Percentiles rank a stretch among this genome's conserved stretches.
These are phyloP conservation scores for Hysterangium stoloniferum DNA, from an alignment of 768 basidiomycete genomes.

Conservation along the genomic window DNA sequence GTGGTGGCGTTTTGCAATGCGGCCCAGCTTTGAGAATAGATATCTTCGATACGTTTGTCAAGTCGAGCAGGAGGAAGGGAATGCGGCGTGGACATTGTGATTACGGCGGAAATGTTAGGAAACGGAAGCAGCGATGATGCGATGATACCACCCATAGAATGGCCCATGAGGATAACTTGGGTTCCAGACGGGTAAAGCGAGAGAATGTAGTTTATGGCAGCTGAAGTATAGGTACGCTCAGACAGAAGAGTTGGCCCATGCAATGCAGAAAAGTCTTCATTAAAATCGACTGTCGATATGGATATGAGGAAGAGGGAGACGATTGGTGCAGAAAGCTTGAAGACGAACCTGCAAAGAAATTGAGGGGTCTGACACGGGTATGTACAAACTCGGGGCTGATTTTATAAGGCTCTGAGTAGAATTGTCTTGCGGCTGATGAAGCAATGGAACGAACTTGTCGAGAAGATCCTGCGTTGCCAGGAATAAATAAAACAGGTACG, in stretches of 20 bases:
- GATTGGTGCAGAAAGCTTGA: background rate
- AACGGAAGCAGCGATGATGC: slow-evolving; percentile 73
- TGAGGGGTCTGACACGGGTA: slow-evolving; percentile 48
- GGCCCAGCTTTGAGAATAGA: slow-evolving; percentile 47
- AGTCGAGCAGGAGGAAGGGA: slow-evolving; percentile 81
- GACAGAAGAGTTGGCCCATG: slow-evolving; percentile 83
- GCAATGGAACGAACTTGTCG: slow-evolving; percentile 93
- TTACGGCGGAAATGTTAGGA: slow-evolving; percentile 57
- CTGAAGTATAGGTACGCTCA: slow-evolving; percentile 67
- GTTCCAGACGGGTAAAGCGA: slow-evolving; percentile 62
- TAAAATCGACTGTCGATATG: slow-evolving; percentile 72
- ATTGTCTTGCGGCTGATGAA: slow-evolving; percentile 81
- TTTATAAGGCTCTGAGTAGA: slow-evolving; percentile 50
- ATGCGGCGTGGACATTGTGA: slow-evolving; percentile 98
- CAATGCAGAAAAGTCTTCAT: slow-evolving; percentile 94
- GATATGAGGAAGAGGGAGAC: background rate
- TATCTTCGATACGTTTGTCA: slow-evolving; percentile 67
- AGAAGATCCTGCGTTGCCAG: slow-evolving; percentile 94
- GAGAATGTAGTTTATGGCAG: slow-evolving; percentile 70
- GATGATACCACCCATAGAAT: slow-evolving; percentile 97
- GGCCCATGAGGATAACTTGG: slow-evolving; percentile 72
- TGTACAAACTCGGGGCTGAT: slow-evolving; percentile 43
- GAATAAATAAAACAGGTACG: slow-evolving; percentile 89
- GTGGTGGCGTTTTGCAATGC: slow-evolving; percentile 38
- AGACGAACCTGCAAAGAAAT: slow-evolving; percentile 76